phyloP scores from a whole-genome alignment of 2,329 filamentous ascomycete species.

The Pseudogymnoascus sp. region DNA sequence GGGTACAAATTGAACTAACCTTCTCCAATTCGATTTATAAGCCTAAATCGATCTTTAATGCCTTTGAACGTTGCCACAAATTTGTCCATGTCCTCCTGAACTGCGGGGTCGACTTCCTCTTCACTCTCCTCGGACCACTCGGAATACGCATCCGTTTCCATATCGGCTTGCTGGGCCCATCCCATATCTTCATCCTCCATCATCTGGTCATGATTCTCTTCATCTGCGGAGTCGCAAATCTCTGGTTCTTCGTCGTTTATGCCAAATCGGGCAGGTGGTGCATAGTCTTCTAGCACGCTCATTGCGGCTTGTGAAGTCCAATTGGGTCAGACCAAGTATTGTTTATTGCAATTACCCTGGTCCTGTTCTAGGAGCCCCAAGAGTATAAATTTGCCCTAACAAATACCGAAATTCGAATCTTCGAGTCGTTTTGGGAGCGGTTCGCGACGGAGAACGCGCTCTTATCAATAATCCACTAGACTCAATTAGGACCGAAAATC shows the following conservation, averaged over 20 bases:
- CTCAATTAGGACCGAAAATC: conserved; percentile 10
- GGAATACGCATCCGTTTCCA: conserved; percentile 34
- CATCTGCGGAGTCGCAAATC: conserved; percentile 9
- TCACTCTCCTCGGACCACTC: conserved; percentile 49
- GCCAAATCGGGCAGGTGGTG: conserved; percentile 1
- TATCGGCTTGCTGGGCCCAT: conserved; percentile 15
- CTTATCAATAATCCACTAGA: background rate
- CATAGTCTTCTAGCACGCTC: conserved; percentile 1
- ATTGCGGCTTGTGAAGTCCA: background rate
- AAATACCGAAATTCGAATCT: background rate
- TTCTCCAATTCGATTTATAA: conserved; percentile 96
- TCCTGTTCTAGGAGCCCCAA: background rate
- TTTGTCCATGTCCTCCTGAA: conserved; percentile 79
- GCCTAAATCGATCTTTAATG: conserved; percentile 72
- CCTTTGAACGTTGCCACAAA: conserved; percentile 75
- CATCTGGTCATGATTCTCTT: conserved; percentile 13
- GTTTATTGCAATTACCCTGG: background rate
- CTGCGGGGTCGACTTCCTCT: conserved; percentile 53
- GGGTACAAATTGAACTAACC: conserved; percentile 41
- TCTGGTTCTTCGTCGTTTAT: conserved; percentile 2
- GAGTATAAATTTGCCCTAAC: background rate
- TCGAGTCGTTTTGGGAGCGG: background rate
- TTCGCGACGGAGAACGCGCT: conserved; percentile 9
- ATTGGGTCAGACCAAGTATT: background rate
- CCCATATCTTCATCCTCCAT: conserved; percentile 19